Base-by-base conservation (phyloP, 805 yeast species). In the Cyberlindnera americana region DNA sequence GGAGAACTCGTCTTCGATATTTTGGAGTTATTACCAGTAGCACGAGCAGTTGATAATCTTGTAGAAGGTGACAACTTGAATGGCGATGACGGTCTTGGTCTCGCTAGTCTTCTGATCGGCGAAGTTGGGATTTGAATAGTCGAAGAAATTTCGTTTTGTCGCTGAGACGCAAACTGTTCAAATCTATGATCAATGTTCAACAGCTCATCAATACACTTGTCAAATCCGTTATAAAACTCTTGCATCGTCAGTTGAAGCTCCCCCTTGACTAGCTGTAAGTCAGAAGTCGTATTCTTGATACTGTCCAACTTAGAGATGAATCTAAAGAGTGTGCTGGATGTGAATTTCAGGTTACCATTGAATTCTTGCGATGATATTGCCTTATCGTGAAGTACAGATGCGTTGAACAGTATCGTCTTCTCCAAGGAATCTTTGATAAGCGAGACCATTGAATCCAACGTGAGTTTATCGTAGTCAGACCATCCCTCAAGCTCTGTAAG, bases 401-500 rank as follows among this genome's bases (percentile, higher is more conserved):
- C 72, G 46, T 72, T 72, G 41, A 75, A 69, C 17, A 81, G 57
- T 6, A 81, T 66, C 26, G 80, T 80, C 37, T 65, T 69, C 29
- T 79, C 79, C 3, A 77, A 59, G 0, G 69, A 56, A 18, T 74
- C 77, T 24, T 67, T 70, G 25, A 81, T 56, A 22, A 68, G 53
- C 1, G 61, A 57, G 4, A 78, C 53, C 33, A 67, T 59, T 3
- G 61, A 52, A 13, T 73, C 69, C 40, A 72, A 75, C 1, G 67
- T 42, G 2, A 54, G 38, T 3, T 72, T 61, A 55, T 77, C 77
- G 23, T 55, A 50, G 0, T 64, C 67, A 13, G 65, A 49, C 89
- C 90, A 83, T 4, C 71, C 63, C 24, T 77, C 82, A 49, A 72
- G 56, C 38, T 80, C 82, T 28, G 64, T 53, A 15, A 82, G 56